Conservation (phyloP, 345 rosid genomes). For the Eucalyptus microcorys region DNA sequence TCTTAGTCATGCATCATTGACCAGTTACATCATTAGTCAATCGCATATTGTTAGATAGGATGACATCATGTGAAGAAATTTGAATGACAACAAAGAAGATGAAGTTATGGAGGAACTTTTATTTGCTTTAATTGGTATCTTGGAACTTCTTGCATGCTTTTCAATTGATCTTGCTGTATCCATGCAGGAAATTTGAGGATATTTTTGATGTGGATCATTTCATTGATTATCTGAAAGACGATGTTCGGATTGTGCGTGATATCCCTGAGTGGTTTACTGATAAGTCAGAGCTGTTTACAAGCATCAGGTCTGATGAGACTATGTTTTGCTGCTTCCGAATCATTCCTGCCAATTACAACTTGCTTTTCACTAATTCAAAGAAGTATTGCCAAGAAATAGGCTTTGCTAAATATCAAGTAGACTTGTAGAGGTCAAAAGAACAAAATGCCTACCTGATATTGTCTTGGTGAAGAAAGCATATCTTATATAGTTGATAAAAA, state of each 20-base stretch:
- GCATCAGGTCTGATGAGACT: conserved; percentile 53
- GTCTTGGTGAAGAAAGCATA: background rate
- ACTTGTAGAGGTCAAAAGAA: background rate
- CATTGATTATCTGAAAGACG: conserved; percentile 90
- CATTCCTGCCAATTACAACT: background rate
- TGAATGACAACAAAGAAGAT: background rate
- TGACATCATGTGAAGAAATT: background rate
- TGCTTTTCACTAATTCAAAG: background rate
- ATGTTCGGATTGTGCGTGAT: conserved; percentile 84
- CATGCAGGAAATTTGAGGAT: conserved; percentile 89
- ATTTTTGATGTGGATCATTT: conserved; percentile 96
- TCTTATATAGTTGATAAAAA: background rate
- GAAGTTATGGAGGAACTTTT: background rate
- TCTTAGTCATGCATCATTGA: background rate
- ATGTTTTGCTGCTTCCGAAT: background rate
- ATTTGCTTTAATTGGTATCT: background rate
- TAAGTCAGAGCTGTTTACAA: conserved; percentile 81
- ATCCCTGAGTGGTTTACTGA: conserved; percentile 98
- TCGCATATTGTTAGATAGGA: background rate
- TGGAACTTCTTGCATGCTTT: background rate
- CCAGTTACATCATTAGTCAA: background rate
- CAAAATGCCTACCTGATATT: background rate
- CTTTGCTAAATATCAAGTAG: background rate
- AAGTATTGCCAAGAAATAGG: background rate
- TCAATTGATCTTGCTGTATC: background rate